Base-by-base conservation (phyloP, 176 grass and related monocot species). In the Oryza coarctata region DNA sequence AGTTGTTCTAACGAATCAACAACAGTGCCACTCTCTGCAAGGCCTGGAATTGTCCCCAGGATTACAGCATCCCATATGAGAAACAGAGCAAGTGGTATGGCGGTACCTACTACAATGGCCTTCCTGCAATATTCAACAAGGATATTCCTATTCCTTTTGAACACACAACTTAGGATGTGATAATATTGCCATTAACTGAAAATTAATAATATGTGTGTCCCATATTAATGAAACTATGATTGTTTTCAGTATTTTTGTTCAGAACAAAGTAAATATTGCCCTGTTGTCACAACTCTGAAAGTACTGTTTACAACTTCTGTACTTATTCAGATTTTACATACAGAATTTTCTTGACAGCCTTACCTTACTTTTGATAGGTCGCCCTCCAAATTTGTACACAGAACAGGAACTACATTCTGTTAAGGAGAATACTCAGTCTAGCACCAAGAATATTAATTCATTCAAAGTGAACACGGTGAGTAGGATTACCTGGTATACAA, bases 381-480 rank as follows among this genome's bases (percentile, higher is more conserved):
- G 15, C 94, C 94, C 69, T 97, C 94, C 84, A 97, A 91, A 73
- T 94, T 92, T 85, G 94, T 97, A 79, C 94, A 92, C 34, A 97
- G 69, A 68, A 97, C 92, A 32, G 94, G 94, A 80, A 97, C 92
- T 40, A 97, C 94, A 86, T 97, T 97, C 94, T 97, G 90, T 72
- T 44, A 85, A 76, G 31, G 57, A n/a, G 88, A 73, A 81, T 75
- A 80, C 5, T 91, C 45, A 87, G 76, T 85, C 13, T 80, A 11
- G 18, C 66, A 2, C 60, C 12, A 77, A 81, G 35, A 60, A 82
- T 22, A 85, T 40, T 75, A 70, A 28, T 71, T 80, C 44, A 13
- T 62, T 74, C 0, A 4, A 75, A 58, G 2, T 83, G 71, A 74
- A 70, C 60, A 45, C 38, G n/a, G 7, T 82, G 69, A 73, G 45